Evolutionary conservation across 1,284 basidiomycete genomes (phyloP), one percentile per base, ranked within the genome.

Genomic region (Xanthoconium separans): DNA sequence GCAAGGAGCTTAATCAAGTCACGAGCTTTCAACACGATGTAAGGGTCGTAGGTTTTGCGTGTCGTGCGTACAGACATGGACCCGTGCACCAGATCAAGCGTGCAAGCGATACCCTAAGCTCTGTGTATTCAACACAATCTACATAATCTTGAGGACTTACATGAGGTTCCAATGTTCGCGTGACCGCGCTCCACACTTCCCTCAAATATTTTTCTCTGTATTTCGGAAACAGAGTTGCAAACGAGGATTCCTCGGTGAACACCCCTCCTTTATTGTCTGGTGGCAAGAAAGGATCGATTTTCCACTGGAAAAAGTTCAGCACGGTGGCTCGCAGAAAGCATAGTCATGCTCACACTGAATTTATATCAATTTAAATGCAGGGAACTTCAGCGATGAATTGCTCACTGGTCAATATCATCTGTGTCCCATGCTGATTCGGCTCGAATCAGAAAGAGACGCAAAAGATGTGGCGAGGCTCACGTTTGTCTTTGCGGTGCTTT

Each of bases 61-160:
- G 96, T 99, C 31, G 96, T 99, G 55, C 88, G 85, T 37, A 99
- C 96, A 30, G 93, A 90, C 97, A 99, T 99, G 44, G 91, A 93
- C 59, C 96, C 96, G 61, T 98, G 93, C 36, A 99, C 88, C 53
- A 99, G 77, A 75, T 99, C 95, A 29, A 99, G 84, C 29, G 92
- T 94, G 66, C 95, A 98, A 20, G 87, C 83, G 40, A 99, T 77
- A 12, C 92, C 93, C 91, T 95, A 61, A 29, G 47, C 36, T 55
- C 46, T 34, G 44, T 59, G 47, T 4, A 49, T 50, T n/a, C 31
- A 48, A 44, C n/a, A 45, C 8, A 13, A 45, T 22, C n/a, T 22
- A 33, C 40, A 51, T 37, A 18, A 44, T 20, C 6, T 24, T 4
- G 2, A 37, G 20, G 34, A 69, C 77, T 60, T 65, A 92, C 94